Conservation (phyloP, 768 basidiomycete species). For the Mycena galopus region DNA sequence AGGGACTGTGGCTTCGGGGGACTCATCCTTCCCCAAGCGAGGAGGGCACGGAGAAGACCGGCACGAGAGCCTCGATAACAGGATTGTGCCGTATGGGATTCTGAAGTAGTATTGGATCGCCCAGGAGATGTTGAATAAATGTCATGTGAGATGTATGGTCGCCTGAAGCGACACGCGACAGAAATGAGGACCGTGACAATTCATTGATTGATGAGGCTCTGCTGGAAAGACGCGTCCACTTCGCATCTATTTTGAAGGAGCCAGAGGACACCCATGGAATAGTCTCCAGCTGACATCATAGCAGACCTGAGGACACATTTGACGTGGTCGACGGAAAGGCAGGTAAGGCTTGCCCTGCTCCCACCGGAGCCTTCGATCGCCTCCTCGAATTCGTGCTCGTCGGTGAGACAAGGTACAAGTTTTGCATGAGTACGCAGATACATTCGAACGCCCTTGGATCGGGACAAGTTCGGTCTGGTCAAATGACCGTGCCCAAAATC, state of each 20-base stretch:
- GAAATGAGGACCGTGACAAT: background rate
- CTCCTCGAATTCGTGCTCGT: background rate
- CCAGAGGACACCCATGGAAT: no score
- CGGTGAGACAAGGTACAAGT: background rate
- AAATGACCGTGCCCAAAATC: background rate
- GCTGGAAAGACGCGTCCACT: background rate
- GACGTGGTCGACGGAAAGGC: background rate
- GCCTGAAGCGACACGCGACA: background rate
- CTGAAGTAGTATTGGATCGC: background rate
- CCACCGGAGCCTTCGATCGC: constrained; percentile 4
- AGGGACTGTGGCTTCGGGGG: background rate
- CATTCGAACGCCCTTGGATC: background rate
- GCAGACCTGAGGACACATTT: background rate
- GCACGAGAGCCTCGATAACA: background rate
- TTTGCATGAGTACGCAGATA: background rate
- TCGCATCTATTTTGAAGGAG: background rate
- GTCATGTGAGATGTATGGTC: background rate
- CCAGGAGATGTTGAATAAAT: background rate
- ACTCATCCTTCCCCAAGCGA: background rate
- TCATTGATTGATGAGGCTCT: background rate
- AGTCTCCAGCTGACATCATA: no score
- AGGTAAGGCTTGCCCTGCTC: background rate
- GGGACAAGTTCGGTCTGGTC: background rate
- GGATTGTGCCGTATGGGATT: background rate
- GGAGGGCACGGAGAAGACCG: background rate